Conservation (phyloP, 306 rosid genomes). For the Ceratonia siliqua region DNA sequence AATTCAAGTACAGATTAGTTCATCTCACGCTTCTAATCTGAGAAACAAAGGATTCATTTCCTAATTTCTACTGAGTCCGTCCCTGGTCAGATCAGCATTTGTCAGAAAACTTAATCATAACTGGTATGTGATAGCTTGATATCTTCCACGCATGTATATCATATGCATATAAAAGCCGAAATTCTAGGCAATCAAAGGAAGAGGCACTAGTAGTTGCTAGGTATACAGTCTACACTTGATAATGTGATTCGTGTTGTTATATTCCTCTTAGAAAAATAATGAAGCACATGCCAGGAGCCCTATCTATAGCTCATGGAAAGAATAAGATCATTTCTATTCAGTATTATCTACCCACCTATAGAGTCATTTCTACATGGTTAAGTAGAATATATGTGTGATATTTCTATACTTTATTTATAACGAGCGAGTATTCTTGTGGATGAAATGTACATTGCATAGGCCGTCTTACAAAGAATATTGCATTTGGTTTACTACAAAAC, state of each 20-base stretch:
- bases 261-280: not conserved
- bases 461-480: not conserved
- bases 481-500: not conserved
- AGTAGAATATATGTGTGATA: not conserved
- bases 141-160: not conserved
- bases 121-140: slow-evolving; percentile 22
- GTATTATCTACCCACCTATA: not conserved
- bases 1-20: not conserved
- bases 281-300: not conserved
- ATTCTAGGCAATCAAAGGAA: not conserved
- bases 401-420: not conserved
- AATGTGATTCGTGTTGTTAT: not conserved
- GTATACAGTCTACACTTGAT: no score
- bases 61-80: not conserved
- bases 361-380: not conserved
- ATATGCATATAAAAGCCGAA: not conserved
- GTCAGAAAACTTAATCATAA: not conserved
- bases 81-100: slow-evolving; percentile 21
- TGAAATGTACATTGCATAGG: not conserved
- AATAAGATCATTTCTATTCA: slow-evolving; percentile 2
- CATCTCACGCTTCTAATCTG: not conserved
- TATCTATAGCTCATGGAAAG: not conserved
- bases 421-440: not conserved
- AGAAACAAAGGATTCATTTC: slow-evolving; percentile 16
- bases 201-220: no score